Conservation (phyloP, 768 basidiomycete genomes). For the Lentinula sp. region DNA sequence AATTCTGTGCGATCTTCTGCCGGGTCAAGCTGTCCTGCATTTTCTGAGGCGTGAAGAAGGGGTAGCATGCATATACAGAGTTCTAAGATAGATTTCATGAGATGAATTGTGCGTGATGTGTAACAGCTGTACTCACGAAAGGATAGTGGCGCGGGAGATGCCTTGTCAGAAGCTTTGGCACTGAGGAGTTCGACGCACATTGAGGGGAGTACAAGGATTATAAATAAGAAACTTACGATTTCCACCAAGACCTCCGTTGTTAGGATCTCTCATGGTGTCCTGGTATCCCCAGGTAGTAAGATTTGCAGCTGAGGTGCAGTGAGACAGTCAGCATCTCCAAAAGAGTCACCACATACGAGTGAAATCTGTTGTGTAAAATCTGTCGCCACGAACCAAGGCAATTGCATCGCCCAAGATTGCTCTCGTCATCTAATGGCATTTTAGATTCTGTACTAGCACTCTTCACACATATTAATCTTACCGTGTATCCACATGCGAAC, state of each 20-base stretch:
- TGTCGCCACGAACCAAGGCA: conserved; percentile 69
- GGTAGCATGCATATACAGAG: conserved; percentile 55
- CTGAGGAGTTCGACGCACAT: conserved; percentile 10
- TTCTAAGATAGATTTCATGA: conserved; percentile 15
- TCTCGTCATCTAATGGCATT: conserved; percentile 45
- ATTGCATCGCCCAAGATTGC: conserved; percentile 83
- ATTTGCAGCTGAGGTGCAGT: conserved; percentile 46
- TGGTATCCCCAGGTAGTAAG: conserved; percentile 76
- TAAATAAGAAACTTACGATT: conserved; percentile 19
- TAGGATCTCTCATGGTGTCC: conserved; percentile 33
- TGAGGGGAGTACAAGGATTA: not conserved
- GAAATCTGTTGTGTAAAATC: conserved; percentile 71
- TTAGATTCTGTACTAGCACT: not conserved
- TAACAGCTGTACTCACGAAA: conserved; percentile 17
- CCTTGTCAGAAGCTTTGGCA: conserved; percentile 41
- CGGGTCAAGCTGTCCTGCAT: conserved; percentile 32
- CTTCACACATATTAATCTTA: not conserved
- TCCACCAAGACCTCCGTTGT: conserved; percentile 32
- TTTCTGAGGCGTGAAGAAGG: conserved; percentile 53
- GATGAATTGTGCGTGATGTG: not conserved
- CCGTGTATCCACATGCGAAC: conserved; percentile 74
- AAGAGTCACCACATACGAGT: conserved; percentile 47
- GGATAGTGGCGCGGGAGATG: conserved; percentile 36
- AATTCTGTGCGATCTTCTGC: conserved; percentile 31
- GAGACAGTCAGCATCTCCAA: not conserved